Percentiles rank a stretch among this genome's conserved stretches.
Evolutionary conservation across 495 filamentous ascomycete genomes (phyloP).

Genomic region (Neurospora cerealis): DNA sequence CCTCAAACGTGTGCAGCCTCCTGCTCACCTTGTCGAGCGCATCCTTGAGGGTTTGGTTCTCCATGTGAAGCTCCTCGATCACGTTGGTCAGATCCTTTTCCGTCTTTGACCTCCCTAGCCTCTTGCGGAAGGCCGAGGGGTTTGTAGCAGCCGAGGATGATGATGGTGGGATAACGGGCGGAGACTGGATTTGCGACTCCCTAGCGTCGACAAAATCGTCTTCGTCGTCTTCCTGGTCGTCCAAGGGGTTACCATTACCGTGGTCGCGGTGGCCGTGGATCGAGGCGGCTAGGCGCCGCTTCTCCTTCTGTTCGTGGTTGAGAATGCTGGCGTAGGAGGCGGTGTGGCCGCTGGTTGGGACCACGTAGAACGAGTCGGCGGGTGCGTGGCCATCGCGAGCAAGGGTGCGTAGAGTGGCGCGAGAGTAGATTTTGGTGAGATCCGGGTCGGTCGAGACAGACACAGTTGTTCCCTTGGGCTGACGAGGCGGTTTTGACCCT

Average conservation of each 20-base stretch:
- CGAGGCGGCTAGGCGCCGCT: slow-evolving; percentile 36
- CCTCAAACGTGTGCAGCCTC: slow-evolving; percentile 76
- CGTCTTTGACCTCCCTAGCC: slow-evolving; percentile 18
- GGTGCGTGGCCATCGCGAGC: slow-evolving; percentile 35
- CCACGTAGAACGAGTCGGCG: slow-evolving; percentile 88
- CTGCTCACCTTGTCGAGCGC: slow-evolving; percentile 69
- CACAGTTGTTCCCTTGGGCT: slow-evolving; percentile 5
- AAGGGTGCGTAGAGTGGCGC: slow-evolving; percentile 65
- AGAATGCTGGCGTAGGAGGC: slow-evolving; percentile 84
- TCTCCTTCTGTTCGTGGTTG: slow-evolving; percentile 58
- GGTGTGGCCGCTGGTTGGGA: slow-evolving; percentile 81
- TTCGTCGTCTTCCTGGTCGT: slow-evolving; percentile 52
- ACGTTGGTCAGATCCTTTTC: slow-evolving; percentile 41
- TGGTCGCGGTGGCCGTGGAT: slow-evolving; percentile 19
- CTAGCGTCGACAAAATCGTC: slow-evolving; percentile 81
- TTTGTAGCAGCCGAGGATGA: background rate
- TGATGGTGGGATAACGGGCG: background rate
- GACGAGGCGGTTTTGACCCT: slow-evolving; percentile 27
- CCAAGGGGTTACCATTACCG: slow-evolving; percentile 20
- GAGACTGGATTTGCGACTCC: slow-evolving; percentile 43
- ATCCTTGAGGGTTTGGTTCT: slow-evolving; percentile 67
- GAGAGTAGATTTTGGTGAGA: slow-evolving; percentile 64
- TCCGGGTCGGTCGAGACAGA: slow-evolving; percentile 50
- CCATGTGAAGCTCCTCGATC: slow-evolving; percentile 71
- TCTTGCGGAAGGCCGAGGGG: slow-evolving; percentile 20